Evolutionary conservation across 345 rosid genomes (phyloP).

Genomic region (Reutealis trisperma): DNA sequence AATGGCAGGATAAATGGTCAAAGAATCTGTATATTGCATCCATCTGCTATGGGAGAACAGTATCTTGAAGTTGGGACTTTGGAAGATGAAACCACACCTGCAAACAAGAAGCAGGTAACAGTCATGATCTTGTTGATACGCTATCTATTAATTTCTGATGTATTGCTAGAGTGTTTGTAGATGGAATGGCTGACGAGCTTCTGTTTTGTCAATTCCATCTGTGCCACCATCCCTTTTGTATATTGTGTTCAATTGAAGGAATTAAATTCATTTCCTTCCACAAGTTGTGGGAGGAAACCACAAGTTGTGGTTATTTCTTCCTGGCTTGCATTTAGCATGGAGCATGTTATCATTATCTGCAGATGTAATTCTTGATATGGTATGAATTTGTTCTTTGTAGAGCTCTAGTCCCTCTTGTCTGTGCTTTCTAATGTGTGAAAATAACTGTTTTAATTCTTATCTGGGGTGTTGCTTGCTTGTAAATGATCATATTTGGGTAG

Average conservation of each 20-base stretch:
- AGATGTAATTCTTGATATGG: no score
- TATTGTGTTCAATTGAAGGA: neutral
- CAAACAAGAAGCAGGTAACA: slow-evolving; percentile 19
- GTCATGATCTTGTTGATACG: neutral
- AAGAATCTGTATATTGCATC: slow-evolving; percentile 41
- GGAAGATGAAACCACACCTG: slow-evolving; percentile 11
- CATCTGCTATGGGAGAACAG: slow-evolving; percentile 40
- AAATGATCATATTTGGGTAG: neutral
- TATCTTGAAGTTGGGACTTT: slow-evolving; percentile 23
- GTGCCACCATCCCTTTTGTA: neutral
- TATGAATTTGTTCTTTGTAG: no score
- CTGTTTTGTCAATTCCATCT: neutral
- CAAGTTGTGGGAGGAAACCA: no score
- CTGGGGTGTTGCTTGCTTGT: neutral
- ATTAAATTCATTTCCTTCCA: neutral
- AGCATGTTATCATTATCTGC: no score
- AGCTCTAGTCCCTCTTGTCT: no score
- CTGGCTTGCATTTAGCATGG: no score
- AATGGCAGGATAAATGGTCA: slow-evolving; percentile 41
- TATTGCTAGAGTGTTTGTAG: neutral
- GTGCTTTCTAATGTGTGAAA: no score
- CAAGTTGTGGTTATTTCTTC: no score
- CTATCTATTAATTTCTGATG: neutral
- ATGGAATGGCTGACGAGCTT: neutral
- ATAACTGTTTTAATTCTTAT: neutral